A percentile compares a stretch with the other conserved stretches of the same genome.
Evolutionary conservation across 306 rosid genomes (phyloP).

Genomic region (Cicer arietinum): DNA sequence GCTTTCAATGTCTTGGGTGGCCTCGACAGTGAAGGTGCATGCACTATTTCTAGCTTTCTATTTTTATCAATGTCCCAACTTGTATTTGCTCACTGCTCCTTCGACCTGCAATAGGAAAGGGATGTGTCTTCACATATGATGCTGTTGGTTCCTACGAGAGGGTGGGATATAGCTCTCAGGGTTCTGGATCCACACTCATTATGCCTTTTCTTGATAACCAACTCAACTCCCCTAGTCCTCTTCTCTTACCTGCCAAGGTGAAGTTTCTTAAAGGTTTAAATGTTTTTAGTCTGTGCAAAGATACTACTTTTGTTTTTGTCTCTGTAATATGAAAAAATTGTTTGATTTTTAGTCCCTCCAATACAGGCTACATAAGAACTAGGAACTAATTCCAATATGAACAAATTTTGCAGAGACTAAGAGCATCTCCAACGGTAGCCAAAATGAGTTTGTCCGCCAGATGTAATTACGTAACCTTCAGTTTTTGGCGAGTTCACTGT

Average conservation of each 20-base stretch:
- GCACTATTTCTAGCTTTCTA: constrained; percentile 37
- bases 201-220: constrained; percentile 90
- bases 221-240: constrained; percentile 94
- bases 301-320: no score
- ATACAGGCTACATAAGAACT: no score
- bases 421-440: no score
- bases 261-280: constrained; percentile 17
- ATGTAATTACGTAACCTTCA: no score
- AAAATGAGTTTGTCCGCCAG: no score
- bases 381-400: no score
- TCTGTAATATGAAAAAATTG: no score
- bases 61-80: constrained; percentile 34
- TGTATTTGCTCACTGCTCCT: constrained; percentile 23
- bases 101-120: constrained; percentile 71
- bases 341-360: no score
- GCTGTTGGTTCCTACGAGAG: constrained; percentile 99
- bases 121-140: constrained; percentile 97
- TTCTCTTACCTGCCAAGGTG: constrained; percentile 82
- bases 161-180: constrained; percentile 97
- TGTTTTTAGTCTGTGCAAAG: no score
- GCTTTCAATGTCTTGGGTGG: constrained; percentile 97
- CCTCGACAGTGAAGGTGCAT: constrained; percentile 91
- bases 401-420: no score
- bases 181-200: constrained; percentile 95
- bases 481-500: no score